Evolutionary conservation across 331 rosid genomes (phyloP).

Genomic region (Ulmus americana): DNA sequence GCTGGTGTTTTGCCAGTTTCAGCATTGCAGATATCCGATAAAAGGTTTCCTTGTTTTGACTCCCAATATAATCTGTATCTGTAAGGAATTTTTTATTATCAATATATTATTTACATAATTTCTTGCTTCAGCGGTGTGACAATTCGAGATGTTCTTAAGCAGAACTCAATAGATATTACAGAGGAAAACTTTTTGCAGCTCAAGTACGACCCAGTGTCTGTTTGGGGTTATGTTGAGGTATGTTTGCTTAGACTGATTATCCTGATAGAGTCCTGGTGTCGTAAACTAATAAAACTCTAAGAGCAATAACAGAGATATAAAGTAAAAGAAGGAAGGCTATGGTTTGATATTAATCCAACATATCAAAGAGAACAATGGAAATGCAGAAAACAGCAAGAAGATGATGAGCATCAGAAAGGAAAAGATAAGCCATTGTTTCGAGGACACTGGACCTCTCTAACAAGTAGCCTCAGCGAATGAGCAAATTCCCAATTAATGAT

Average conservation of each 20-base stretch:
- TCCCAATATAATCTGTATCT: slow-evolving; percentile 6
- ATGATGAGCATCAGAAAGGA: too few species aligned
- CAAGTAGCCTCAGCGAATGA: too few species aligned
- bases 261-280: neutral
- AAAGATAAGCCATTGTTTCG: too few species aligned
- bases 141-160: slow-evolving; percentile 54
- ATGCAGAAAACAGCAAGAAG: too few species aligned
- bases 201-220: slow-evolving; percentile 71
- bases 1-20: slow-evolving; percentile 73
- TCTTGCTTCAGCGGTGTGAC: slow-evolving; percentile 47
- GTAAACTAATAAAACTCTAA: neutral
- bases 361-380: too few species aligned
- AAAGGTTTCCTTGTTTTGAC: slow-evolving; percentile 47
- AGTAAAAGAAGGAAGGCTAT: too few species aligned
- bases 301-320: too few species aligned
- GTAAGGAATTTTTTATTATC: neutral
- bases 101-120: slow-evolving; percentile 15
- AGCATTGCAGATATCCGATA: slow-evolving; percentile 59
- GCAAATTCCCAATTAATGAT: too few species aligned
- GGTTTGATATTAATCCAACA: too few species aligned
- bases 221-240: slow-evolving; percentile 98
- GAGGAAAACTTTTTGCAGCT: slow-evolving; percentile 58
- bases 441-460: too few species aligned
- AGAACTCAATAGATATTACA: slow-evolving; percentile 49
- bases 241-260: slow-evolving; percentile 1